Conservation (phyloP, 257 asterid species). For the Linaria vulgaris region DNA sequence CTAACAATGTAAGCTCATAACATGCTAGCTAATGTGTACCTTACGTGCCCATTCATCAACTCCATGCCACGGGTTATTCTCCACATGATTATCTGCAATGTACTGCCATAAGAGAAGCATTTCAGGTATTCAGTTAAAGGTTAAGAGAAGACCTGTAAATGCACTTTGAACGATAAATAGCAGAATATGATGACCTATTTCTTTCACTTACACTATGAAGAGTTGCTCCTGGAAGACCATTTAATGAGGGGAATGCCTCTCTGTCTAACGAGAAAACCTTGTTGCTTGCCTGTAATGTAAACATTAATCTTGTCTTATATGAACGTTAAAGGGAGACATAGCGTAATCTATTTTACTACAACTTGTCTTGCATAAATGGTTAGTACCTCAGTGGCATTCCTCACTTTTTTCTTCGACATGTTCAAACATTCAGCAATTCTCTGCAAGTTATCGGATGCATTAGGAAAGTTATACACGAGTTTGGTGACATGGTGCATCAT, state of each 20-base stretch:
- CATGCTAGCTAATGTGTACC: conserved; percentile 44
- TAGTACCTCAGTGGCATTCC: conserved; percentile 95
- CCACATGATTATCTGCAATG: conserved; percentile 70
- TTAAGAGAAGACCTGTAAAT: too few species aligned
- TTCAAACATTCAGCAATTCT: conserved; percentile 81
- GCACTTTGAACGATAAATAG: conserved; percentile 5
- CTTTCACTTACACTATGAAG: conserved; percentile 71
- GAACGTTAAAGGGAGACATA: conserved; percentile 8
- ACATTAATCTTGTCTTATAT: conserved; percentile 14
- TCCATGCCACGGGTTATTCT: conserved; percentile 88
- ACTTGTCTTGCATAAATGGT: conserved; percentile 6
- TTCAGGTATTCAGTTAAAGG: conserved; percentile 4
- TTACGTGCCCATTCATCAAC: conserved; percentile 79
- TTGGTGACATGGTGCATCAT: conserved; percentile 14
- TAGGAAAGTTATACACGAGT: conserved; percentile 6
- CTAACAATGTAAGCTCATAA: neutral
- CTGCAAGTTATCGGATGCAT: conserved; percentile 45
- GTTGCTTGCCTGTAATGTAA: conserved; percentile 71
- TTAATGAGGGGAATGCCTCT: conserved; percentile 84
- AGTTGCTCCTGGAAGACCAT: conserved; percentile 86
- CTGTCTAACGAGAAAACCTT: conserved; percentile 89
- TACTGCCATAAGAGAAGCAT: conserved; percentile 54
- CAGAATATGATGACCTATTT: neutral
- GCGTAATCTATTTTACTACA: conserved; percentile 15
- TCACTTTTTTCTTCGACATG: conserved; percentile 86